phyloP scores from a whole-genome alignment of 2,329 filamentous ascomycete genomes.

The Xylaria sp. region DNA sequence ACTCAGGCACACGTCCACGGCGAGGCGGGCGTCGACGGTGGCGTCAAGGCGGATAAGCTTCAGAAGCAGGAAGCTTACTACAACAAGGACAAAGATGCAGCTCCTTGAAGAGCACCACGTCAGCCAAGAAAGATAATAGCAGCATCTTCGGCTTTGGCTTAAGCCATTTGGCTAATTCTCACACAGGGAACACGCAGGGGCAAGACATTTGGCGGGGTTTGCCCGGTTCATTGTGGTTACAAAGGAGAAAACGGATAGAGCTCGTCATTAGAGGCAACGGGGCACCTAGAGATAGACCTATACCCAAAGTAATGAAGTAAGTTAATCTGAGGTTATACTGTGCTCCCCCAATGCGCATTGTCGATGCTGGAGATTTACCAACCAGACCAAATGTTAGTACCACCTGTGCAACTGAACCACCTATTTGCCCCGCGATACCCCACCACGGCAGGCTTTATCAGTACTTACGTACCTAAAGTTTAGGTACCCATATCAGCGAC shows the following conservation, averaged over 20 bases:
- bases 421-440: conserved; percentile 17
- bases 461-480: too few relatives aligned
- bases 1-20: conserved; percentile 59
- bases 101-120: conserved; percentile 18
- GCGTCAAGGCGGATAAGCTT: conserved; percentile 51
- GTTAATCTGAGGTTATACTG: not conserved
- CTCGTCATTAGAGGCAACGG: conserved; percentile 1
- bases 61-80: conserved; percentile 64
- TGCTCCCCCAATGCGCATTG: not conserved
- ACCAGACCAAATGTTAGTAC: not conserved
- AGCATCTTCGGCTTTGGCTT: not conserved
- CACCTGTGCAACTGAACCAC: not conserved
- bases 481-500: conserved; percentile 1
- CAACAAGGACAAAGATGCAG: conserved; percentile 37
- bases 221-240: not conserved
- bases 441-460: not conserved
- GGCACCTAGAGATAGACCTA: conserved; percentile 17
- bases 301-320: conserved; percentile 7
- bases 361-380: not conserved
- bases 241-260: not conserved
- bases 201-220: not conserved
- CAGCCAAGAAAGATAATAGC: not conserved
- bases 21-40: conserved; percentile 54
- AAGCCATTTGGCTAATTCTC: not conserved
- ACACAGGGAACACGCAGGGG: not conserved